These are phyloP conservation scores for Entomophthora muscae DNA, from an alignment of 371 early-diverging fungal species.

Conservation along the genomic window DNA sequence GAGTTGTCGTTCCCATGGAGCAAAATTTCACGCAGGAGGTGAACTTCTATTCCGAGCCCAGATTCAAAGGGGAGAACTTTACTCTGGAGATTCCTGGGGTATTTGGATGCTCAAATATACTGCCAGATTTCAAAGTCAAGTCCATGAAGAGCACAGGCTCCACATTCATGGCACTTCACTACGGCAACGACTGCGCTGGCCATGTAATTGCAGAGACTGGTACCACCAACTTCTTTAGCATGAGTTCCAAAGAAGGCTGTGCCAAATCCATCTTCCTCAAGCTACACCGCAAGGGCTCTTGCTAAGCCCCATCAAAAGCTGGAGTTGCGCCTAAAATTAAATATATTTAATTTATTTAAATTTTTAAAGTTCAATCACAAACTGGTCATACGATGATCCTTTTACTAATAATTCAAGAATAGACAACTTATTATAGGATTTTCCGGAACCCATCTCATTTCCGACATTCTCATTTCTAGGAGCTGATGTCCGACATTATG, in stretches of 20 bases:
- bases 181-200: slow-evolving; percentile 6
- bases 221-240: no score
- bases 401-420: no score
- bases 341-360: no score
- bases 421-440: no score
- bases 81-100: background rate
- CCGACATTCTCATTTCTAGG: no score
- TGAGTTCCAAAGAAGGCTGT: background rate
- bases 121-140: background rate
- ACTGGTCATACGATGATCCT: no score
- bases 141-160: background rate
- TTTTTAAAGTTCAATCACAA: no score
- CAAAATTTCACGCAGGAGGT: background rate
- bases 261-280: background rate
- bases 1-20: background rate
- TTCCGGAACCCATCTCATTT: no score
- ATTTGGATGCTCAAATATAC: background rate
- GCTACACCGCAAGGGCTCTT: background rate
- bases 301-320: no score
- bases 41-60: background rate
- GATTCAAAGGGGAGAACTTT: background rate
- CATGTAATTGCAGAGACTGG: background rate
- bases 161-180: background rate
- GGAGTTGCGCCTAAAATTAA: no score
- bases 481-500: no score